Conservation (phyloP, 768 basidiomycete genomes). For the Suillus subluteus region DNA sequence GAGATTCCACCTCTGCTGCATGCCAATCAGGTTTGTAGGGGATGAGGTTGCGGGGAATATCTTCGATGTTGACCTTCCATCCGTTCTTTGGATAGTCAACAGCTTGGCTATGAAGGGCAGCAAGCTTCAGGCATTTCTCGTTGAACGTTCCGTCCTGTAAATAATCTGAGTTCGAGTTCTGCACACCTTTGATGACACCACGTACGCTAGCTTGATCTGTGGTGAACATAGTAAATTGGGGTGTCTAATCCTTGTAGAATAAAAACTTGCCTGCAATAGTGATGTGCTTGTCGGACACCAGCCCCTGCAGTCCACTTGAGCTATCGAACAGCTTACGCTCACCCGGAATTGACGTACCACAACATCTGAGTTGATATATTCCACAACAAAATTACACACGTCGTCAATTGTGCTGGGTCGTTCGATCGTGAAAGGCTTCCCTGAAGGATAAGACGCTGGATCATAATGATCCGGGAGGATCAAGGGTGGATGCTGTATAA, state of each 20-base stretch:
- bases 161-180: not conserved
- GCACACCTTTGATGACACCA: not conserved
- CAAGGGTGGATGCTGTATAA: conserved; percentile 58
- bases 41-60: conserved; percentile 59
- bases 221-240: not conserved
- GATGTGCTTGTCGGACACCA: conserved; percentile 69
- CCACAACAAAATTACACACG: conserved; percentile 79
- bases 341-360: conserved; percentile 48
- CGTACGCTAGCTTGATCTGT: conserved; percentile 73
- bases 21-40: conserved; percentile 83
- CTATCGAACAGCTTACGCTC: not conserved
- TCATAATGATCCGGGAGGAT: conserved; percentile 54
- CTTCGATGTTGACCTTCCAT: conserved; percentile 57
- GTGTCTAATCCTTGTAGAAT: not conserved
- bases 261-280: conserved; percentile 63
- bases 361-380: conserved; percentile 84
- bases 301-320: conserved; percentile 47
- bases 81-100: conserved; percentile 86
- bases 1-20: conserved; percentile 55
- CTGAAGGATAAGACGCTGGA: conserved; percentile 54
- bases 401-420: conserved; percentile 64
- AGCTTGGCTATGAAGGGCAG: conserved; percentile 60
- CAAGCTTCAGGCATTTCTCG: conserved; percentile 56
- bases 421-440: conserved; percentile 39
- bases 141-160: conserved; percentile 65